These are phyloP conservation scores for Gilbertella persicaria DNA, from an alignment of 371 early-diverging fungal genomes.

Conservation along the genomic window DNA sequence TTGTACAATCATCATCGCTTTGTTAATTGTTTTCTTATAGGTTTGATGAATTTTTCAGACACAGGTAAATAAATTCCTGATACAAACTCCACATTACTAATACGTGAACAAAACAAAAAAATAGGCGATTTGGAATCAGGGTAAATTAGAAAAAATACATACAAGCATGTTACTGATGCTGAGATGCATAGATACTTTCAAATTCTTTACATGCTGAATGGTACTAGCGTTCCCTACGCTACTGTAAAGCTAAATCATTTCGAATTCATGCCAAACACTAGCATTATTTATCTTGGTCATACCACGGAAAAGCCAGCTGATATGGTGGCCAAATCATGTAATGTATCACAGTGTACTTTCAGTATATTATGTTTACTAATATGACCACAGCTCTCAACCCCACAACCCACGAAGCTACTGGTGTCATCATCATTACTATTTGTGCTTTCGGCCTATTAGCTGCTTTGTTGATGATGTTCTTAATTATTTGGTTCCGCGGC, in stretches of 20 bases:
- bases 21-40: slow-evolving; percentile 10
- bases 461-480: slow-evolving; percentile 22
- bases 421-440: slow-evolving; percentile 24
- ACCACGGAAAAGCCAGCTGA: slow-evolving; percentile 24
- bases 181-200: slow-evolving; percentile 19
- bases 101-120: background rate
- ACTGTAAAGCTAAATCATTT: slow-evolving; percentile 28
- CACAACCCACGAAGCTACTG: slow-evolving; percentile 5
- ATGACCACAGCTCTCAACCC: slow-evolving; percentile 33
- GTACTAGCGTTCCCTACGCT: slow-evolving; percentile 13
- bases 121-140: slow-evolving; percentile 23
- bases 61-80: slow-evolving; percentile 16
- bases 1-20: background rate
- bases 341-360: background rate
- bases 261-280: slow-evolving; percentile 11
- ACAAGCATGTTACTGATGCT: background rate
- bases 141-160: slow-evolving; percentile 1
- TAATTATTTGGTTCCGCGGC: slow-evolving; percentile 29
- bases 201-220: slow-evolving; percentile 14
- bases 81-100: no score
- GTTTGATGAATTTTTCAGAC: slow-evolving; percentile 24
- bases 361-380: background rate
- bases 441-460: slow-evolving; percentile 19
- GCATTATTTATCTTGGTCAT: slow-evolving; percentile 34
- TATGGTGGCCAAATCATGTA: slow-evolving; percentile 12